These are phyloP conservation scores for Penicillium tannophilum DNA, from an alignment of 495 filamentous ascomycete genomes.

Conservation along the genomic window DNA sequence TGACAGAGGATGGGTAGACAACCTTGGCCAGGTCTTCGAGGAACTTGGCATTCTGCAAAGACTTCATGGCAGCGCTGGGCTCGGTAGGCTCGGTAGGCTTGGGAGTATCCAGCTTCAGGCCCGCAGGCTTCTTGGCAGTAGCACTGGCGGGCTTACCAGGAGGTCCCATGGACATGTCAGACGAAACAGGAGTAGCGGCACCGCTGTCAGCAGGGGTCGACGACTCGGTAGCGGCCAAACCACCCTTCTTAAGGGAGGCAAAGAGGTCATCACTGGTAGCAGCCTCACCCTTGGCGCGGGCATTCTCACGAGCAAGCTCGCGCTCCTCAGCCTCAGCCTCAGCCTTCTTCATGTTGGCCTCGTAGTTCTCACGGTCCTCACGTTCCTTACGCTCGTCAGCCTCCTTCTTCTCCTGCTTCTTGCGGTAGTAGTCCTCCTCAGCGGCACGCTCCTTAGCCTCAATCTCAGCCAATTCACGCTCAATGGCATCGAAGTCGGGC, in stretches of 20 bases:
- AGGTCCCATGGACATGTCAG: slow-evolving; percentile 56
- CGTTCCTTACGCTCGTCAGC: slow-evolving; percentile 63
- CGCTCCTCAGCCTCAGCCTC: slow-evolving; percentile 59
- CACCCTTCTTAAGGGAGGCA: slow-evolving; percentile 58
- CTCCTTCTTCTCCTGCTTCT: slow-evolving; percentile 62
- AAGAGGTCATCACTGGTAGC: slow-evolving; percentile 47
- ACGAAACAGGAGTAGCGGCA: slow-evolving; percentile 55
- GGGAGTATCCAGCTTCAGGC: slow-evolving; percentile 80
- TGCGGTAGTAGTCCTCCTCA: slow-evolving; percentile 60
- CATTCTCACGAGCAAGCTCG: slow-evolving; percentile 54
- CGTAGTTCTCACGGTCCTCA: slow-evolving; percentile 50
- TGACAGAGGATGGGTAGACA: slow-evolving; percentile 76
- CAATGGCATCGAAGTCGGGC: slow-evolving; percentile 53
- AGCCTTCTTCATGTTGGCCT: slow-evolving; percentile 58
- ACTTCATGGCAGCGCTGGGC: slow-evolving; percentile 88
- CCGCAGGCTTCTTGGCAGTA: slow-evolving; percentile 71
- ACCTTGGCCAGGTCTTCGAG: slow-evolving; percentile 68
- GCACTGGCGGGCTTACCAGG: slow-evolving; percentile 56
- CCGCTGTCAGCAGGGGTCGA: slow-evolving; percentile 58
- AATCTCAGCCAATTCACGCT: slow-evolving; percentile 53
- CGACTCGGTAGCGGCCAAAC: slow-evolving; percentile 46
- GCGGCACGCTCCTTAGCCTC: slow-evolving; percentile 62
- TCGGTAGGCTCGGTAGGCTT: slow-evolving; percentile 85
- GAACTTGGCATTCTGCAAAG: slow-evolving; percentile 84
- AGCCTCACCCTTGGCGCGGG: slow-evolving; percentile 41